phyloP scores from a whole-genome alignment of 768 basidiomycete genomes.

The Phylloporus arenicola region DNA sequence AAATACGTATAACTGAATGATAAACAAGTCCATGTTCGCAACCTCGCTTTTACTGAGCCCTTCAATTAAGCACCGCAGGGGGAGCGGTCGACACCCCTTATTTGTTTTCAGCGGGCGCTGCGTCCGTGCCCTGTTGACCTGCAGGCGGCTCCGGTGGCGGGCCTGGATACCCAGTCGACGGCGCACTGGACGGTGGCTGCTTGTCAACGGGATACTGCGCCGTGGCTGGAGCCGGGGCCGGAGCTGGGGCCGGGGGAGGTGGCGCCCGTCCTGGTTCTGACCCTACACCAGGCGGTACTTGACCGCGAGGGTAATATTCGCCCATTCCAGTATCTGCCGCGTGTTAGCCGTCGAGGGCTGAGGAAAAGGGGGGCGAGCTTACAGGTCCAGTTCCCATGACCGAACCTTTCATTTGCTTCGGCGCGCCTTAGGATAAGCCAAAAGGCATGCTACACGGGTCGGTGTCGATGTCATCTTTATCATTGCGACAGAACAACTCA shows the following conservation, averaged over 20 bases:
- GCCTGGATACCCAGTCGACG: neutral
- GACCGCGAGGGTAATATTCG: neutral
- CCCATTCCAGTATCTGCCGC: constrained; percentile 19
- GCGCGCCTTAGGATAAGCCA: constrained; percentile 83
- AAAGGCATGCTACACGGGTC: constrained; percentile 57
- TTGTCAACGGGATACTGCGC: neutral
- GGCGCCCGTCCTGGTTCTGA: neutral
- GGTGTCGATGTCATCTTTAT: neutral
- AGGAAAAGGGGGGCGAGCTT: neutral
- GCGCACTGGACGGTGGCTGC: neutral
- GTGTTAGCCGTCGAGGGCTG: neutral
- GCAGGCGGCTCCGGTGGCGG: neutral
- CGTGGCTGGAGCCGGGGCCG: neutral
- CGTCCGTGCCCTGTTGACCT: neutral
- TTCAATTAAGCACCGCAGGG: neutral
- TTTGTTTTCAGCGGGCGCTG: constrained; percentile 1
- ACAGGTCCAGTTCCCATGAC: constrained; percentile 23
- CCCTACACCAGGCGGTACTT: neutral
- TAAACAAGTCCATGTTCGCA: neutral
- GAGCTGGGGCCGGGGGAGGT: neutral
- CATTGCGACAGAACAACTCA: constrained; percentile 17
- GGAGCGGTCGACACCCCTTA: neutral
- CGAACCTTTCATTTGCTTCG: constrained; percentile 59
- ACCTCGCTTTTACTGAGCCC: neutral
- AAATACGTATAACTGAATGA: neutral